These are phyloP conservation scores for Podila horticola DNA, from an alignment of 192 early-diverging fungal genomes.

Conservation along the genomic window DNA sequence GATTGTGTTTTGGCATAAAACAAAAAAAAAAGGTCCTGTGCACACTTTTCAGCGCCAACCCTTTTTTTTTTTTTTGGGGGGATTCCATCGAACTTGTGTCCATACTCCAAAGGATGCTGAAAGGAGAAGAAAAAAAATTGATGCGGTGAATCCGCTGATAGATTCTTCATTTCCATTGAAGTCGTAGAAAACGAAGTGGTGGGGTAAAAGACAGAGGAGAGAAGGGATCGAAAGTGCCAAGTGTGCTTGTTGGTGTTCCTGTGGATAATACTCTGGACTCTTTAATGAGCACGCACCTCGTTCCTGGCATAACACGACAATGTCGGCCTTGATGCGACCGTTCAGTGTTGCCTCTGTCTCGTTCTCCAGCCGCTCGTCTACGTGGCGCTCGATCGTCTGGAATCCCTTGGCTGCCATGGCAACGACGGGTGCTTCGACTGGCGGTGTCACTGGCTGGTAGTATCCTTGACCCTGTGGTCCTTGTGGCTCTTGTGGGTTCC, in stretches of 20 bases:
- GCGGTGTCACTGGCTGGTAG: background rate
- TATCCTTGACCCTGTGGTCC: slow-evolving; percentile 1
- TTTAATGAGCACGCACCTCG: slow-evolving; percentile 60
- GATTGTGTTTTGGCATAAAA: too few relatives aligned
- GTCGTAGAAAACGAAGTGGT: too few relatives aligned
- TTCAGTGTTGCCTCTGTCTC: slow-evolving; percentile 70
- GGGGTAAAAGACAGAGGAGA: too few relatives aligned
- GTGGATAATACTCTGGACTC: too few relatives aligned
- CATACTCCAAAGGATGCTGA: background rate
- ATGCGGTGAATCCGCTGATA: too few relatives aligned
- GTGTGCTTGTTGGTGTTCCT: too few relatives aligned
- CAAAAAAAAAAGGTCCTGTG: too few relatives aligned
- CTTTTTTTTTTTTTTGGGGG: too few relatives aligned
- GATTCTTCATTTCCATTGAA: too few relatives aligned
- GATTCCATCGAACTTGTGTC: too few relatives aligned
- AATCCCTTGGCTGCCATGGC: slow-evolving; percentile 13
- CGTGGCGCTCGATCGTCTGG: slow-evolving; percentile 50
- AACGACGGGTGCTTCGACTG: background rate
- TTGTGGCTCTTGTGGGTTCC: background rate
- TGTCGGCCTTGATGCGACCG: slow-evolving; percentile 73
- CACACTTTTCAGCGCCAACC: too few relatives aligned
- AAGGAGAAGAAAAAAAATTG: slow-evolving; percentile 3
- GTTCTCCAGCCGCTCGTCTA: slow-evolving; percentile 52
- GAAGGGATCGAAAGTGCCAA: too few relatives aligned
- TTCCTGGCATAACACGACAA: slow-evolving; percentile 80